Evolutionary conservation across 169 alveolate genomes (phyloP).

Genomic region (Eimeria necatrix): DNA sequence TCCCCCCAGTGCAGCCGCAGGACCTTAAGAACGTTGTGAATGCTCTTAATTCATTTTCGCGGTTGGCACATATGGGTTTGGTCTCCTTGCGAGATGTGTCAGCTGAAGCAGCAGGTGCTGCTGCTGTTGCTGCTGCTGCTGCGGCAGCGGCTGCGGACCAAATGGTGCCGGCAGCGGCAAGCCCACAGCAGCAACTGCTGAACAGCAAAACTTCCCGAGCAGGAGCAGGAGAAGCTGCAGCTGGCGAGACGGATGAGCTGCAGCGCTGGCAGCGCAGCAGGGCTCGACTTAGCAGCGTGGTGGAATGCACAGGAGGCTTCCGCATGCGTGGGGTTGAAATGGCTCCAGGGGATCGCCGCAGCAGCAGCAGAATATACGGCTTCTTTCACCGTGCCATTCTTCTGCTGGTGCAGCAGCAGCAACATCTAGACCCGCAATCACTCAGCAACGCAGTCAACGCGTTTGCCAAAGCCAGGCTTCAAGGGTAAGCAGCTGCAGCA

Average conservation of each 20-base stretch:
- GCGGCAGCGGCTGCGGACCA: conserved; percentile 41
- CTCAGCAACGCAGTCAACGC: conserved; percentile 36
- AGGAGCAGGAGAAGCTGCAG: conserved; percentile 8
- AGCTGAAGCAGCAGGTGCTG: conserved; percentile 19
- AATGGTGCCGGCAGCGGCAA: conserved; percentile 11
- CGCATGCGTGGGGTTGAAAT: conserved; percentile 48
- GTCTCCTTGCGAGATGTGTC: conserved; percentile 22
- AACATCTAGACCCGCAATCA: conserved; percentile 22
- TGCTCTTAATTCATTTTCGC: conserved; percentile 9
- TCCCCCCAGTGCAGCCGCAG: conserved; percentile 31
- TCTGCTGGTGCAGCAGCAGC: conserved; percentile 51
- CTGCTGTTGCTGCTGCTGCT: conserved; percentile 1
- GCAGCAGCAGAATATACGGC: conserved; percentile 42
- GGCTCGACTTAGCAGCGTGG: conserved; percentile 36
- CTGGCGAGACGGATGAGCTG: conserved; percentile 18
- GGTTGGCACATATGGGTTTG: conserved; percentile 6
- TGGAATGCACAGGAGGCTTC: conserved; percentile 26
- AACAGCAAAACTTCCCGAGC: not conserved
- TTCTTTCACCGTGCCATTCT: not conserved
- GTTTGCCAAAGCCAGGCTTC: conserved; percentile 29
- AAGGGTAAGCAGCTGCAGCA: not conserved
- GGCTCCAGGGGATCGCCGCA: conserved; percentile 28
- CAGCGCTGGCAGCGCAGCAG: conserved; percentile 48
- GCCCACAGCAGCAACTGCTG: not conserved
- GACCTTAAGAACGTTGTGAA: conserved; percentile 2